phyloP scores from a whole-genome alignment of 2,329 filamentous ascomycete genomes.

The Colletotrichum falcatum region DNA sequence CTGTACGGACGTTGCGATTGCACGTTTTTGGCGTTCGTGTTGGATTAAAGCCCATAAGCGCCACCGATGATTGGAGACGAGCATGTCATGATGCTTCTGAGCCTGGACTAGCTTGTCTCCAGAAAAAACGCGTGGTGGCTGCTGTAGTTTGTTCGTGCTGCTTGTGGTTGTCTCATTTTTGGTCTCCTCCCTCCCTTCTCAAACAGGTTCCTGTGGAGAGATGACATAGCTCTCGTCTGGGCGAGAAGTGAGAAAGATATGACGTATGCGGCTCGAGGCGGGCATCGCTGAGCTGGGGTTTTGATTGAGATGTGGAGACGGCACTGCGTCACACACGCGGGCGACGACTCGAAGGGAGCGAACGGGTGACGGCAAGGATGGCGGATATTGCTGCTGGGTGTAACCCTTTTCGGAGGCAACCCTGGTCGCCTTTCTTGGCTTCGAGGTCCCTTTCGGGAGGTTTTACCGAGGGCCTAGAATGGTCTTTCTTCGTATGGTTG shows the following conservation, averaged over 20 bases:
- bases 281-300: slow-evolving; percentile 11
- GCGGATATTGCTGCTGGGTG: slow-evolving; percentile 11
- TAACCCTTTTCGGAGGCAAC: background rate
- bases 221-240: slow-evolving; percentile 33
- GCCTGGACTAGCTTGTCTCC: background rate
- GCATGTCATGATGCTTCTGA: slow-evolving; percentile 35
- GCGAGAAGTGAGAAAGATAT: slow-evolving; percentile 12
- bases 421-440: background rate
- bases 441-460: slow-evolving; percentile 8
- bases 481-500: slow-evolving; percentile 4
- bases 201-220: slow-evolving; percentile 31
- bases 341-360: background rate
- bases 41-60: background rate
- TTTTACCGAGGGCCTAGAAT: slow-evolving; percentile 33
- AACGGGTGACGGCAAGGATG: slow-evolving; percentile 15
- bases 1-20: slow-evolving; percentile 20
- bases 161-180: slow-evolving; percentile 24
- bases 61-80: slow-evolving; percentile 19
- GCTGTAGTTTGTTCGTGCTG: slow-evolving; percentile 6
- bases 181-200: background rate
- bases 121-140: slow-evolving; percentile 31
- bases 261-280: slow-evolving; percentile 38
- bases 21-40: slow-evolving; percentile 11
- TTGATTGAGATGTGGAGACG: slow-evolving; percentile 26
- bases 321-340: slow-evolving; percentile 34